Conservation (phyloP, 768 basidiomycete species). For the Termitomyces sp. region DNA sequence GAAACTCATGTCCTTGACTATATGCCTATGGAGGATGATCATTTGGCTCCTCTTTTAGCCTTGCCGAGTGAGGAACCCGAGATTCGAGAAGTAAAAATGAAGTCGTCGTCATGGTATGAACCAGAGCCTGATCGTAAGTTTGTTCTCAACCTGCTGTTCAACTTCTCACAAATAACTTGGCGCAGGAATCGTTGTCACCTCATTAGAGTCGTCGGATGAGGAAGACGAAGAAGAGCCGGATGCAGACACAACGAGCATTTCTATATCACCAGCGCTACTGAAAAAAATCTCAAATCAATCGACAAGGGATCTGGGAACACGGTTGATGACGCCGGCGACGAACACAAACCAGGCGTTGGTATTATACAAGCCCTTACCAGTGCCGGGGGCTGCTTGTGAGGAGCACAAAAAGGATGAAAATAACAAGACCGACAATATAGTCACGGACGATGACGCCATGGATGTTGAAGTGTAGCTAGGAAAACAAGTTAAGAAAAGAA, state of each 20-base stretch:
- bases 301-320: constrained; percentile 6
- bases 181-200: constrained; percentile 65
- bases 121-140: constrained; percentile 64
- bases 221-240: constrained; percentile 28
- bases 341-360: constrained; percentile 47
- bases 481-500: constrained; percentile 9
- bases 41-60: neutral
- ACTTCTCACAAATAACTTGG: constrained; percentile 4
- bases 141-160: constrained; percentile 13
- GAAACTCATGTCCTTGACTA: constrained; percentile 11
- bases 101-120: constrained; percentile 61
- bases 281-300: constrained; percentile 38
- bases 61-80: constrained; percentile 34
- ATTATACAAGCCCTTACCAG: constrained; percentile 45
- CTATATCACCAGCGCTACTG: constrained; percentile 45
- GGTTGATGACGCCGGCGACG: constrained; percentile 17
- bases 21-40: constrained; percentile 11
- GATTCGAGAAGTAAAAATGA: constrained; percentile 61
- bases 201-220: constrained; percentile 49
- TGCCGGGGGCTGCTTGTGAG: constrained; percentile 9
- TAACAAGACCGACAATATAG: constrained; percentile 7
- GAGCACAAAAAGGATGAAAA: constrained; percentile 15
- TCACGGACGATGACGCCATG: constrained; percentile 45
- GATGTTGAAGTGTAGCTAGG: constrained; percentile 41
- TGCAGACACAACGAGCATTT: constrained; percentile 21